Base-by-base conservation (phyloP, 257 asterid species). In the Eustoma russellianum region DNA sequence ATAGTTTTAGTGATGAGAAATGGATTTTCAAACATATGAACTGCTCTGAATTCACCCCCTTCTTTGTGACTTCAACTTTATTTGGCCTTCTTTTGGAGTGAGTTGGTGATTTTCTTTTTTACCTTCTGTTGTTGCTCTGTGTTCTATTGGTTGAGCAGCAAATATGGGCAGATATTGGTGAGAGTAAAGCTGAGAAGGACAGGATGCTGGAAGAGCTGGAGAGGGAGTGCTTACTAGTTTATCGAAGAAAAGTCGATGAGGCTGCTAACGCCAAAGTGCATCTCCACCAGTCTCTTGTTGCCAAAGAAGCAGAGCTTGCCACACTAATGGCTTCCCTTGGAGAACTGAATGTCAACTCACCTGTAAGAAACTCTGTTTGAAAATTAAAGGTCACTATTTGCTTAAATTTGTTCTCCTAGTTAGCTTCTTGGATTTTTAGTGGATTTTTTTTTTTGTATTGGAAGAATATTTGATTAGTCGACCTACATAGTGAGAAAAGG, bases 91-190 rank as follows among this genome's bases (percentile, higher is more conserved):
- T 38, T 38, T 11, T 38, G 43, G 52, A 45, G 14, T 28, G 16
- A 5, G 17, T 9, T 34, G 38, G 40, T 41, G 24, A 41, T 12
- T n/a, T n/a, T 19, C 3, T 3, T 19, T 19, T 19, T 50, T 28
- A n/a, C n/a, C 35, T 17, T 17, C 8, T 47, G 24, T 47, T 47
- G 24, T 38, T 38, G 43, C 8, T 38, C 16, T 34, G 33, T 46
- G 11, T 34, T 64, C 47, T 56, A 12, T 13, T 51, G 70, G 48
- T 38, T 69, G 69, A 64, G 61, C 79, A 91, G 98, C 81, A 87
- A 84, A 66, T 91, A 65, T 91, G 98, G 98, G 66, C 65, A 5
- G 98, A 87, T 52, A 87, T 91, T 41, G 98, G 98, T 16, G 98
- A 91, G 76, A 76, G 71, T 15, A 90, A 87, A 59, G 80, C 82